Evolutionary conservation across 2,329 filamentous ascomycete genomes (phyloP), one percentile per base, ranked within the genome.

Genomic region (Dichotomopilus funicola): DNA sequence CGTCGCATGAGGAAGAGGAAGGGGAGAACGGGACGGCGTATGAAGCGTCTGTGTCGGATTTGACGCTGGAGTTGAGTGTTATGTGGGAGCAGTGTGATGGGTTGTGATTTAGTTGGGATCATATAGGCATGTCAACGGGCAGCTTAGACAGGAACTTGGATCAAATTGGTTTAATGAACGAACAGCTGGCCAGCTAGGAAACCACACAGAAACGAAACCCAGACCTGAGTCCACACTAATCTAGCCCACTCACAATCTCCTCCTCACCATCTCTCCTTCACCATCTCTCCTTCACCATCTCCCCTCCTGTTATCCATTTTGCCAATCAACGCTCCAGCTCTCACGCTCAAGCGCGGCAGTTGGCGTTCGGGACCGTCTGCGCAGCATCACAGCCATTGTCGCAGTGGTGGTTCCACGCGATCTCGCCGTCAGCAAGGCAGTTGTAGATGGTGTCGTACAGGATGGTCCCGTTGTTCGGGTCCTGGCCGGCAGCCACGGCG

Each of bases 401-500:
- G 40, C 38, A 57, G 47, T 40, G 44, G 49, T 40, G 51, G 42
- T 55, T 58, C 52, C 52, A 55, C 34, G 34, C 38, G 19, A 58
- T 55, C 11, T 6, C 56, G 6, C 56, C 56, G 38, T 49, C 40
- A 8, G 31, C 55, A 13, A n/a, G 43, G 56, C 56, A 58, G 48
- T 51, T 54, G 48, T 58, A 58, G 52, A 57, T 52, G 48, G 47
- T 27, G 43, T 57, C 51, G 48, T 45, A 55, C 38, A 58, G 10
- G 48, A 55, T 41, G 35, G 13, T 48, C 19, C 44, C n/a, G 52
- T 49, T 45, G 44, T 9, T 34, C 3, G 52, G 10, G 34, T 58
- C 49, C 48, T 54, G 51, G 35, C 56, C 56, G 31, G 48, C 56
- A 36, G 48, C 48, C 6, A 12, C n/a, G 19, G 53, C 53, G 5